phyloP scores from a whole-genome alignment of 1,284 basidiomycete genomes.

The Cerioporus squamosus region DNA sequence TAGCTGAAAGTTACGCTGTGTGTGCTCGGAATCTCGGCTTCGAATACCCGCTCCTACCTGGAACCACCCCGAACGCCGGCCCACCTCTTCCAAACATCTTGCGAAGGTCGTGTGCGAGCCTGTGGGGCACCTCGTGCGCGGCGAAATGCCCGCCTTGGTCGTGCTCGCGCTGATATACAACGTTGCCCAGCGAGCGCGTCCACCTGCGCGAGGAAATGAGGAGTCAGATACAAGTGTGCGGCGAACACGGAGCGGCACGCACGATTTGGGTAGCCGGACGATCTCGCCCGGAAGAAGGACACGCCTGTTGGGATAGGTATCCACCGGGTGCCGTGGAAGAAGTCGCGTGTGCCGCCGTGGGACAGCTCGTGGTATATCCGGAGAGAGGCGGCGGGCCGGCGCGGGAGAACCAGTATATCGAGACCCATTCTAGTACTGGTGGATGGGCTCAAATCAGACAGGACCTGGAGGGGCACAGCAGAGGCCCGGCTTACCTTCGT shows the following conservation, averaged over 20 bases:
- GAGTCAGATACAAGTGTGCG: not conserved
- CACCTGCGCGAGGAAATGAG: slow-evolving; percentile 9
- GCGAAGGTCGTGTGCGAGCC: slow-evolving; percentile 32
- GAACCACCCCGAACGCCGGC: slow-evolving; percentile 33
- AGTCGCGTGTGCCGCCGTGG: not conserved
- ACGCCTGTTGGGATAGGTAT: slow-evolving; percentile 48
- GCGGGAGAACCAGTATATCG: slow-evolving; percentile 61
- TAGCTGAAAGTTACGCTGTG: too few relatives aligned
- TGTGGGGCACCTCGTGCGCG: slow-evolving; percentile 33
- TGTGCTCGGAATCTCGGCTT: too few relatives aligned
- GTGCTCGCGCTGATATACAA: slow-evolving; percentile 33
- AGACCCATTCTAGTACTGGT: slow-evolving; percentile 60
- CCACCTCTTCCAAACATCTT: slow-evolving; percentile 37
- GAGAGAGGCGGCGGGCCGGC: slow-evolving; percentile 55
- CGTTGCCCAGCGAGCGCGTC: slow-evolving; percentile 27
- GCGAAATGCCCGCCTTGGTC: slow-evolving; percentile 37
- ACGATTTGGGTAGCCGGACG: slow-evolving; percentile 42
- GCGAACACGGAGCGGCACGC: slow-evolving; percentile 21
- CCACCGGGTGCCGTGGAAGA: slow-evolving; percentile 6
- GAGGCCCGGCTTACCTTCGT: slow-evolving; percentile 42
- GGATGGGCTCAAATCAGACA: not conserved
- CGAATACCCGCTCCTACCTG: slow-evolving; percentile 26
- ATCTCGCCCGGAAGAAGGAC: slow-evolving; percentile 52
- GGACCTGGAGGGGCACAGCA: not conserved
- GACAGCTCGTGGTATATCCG: slow-evolving; percentile 55